Base-by-base conservation (phyloP, 345 rosid species). In the Gossypium herbaceum region DNA sequence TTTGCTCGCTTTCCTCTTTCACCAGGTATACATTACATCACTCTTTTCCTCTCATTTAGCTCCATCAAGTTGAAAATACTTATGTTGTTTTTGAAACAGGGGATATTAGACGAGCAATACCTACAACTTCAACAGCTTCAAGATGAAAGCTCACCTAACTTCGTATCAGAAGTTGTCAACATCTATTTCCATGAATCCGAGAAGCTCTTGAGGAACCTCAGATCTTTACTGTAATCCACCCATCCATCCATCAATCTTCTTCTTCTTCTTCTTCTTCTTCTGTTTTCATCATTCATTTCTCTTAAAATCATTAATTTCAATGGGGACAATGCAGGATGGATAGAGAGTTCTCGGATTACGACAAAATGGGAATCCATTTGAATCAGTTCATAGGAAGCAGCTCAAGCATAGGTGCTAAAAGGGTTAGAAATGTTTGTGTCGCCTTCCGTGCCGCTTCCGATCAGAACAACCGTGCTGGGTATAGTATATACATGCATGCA, bases 351-450 rank as follows among this genome's bases (percentile, higher is more conserved):
- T 83, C 88, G 77, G 97, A 92, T 78, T 88, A 88, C 86, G 91
- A 88, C 85, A 88, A 86, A 81, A 86, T 94, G 87, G 91, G 92
- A 77, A 80, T 88, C 56, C 97, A 91, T 80, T 80, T 94, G 84
- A 94, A 94, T 72, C 98, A 94, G 88, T 81, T 94, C 54, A 90
- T 90, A 80, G 98, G 98, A 54, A 94, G 98, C 87, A 94, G 97
- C 86, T 92, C 97, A 0, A 94, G 97, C 86, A 88, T 94, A 44
- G 98, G 98, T 20, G 97, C 98, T 55, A 87, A 89, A 43, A 73
- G 29, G 34, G 86, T 94, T 77, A 84, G 90, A 25, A 89, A 92
- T 69, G 91, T 90, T 1, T 92, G 97, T 75, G 86, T 89, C 56
- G 92, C 92, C 76, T 94, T 94, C 75, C 95, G 98, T 7, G 92